A percentile compares a stretch with the other conserved stretches of the same genome.
Evolutionary conservation across 2,329 filamentous ascomycete genomes (phyloP).

Genomic region (Colletotrichum australisinense): DNA sequence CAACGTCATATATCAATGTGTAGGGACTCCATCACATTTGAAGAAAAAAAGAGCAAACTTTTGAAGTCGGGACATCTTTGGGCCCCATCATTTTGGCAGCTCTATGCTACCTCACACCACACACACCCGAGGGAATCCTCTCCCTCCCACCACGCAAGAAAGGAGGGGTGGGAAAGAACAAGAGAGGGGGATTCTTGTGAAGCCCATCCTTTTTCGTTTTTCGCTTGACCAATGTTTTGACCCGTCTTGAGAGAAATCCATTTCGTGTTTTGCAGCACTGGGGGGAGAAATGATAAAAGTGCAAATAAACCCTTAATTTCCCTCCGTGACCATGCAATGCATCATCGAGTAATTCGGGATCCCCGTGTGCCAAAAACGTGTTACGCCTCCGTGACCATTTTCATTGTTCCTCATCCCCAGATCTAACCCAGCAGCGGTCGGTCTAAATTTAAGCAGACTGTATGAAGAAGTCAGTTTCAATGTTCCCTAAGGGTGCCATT

Average conservation of each 20-base stretch:
- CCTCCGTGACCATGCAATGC: slow-evolving; percentile 37
- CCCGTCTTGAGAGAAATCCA: slow-evolving; percentile 35
- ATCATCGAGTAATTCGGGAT: slow-evolving; percentile 37
- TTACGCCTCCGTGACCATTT: slow-evolving; percentile 37
- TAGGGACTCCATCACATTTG: neutral
- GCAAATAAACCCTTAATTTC: slow-evolving; percentile 36
- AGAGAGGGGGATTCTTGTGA: slow-evolving; percentile 24
- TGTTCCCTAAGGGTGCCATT: neutral
- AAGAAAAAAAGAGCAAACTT: slow-evolving; percentile 1
- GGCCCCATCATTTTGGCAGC: slow-evolving; percentile 36
- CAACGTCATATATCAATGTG: neutral
- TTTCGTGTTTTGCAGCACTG: slow-evolving; percentile 35
- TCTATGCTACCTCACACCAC: slow-evolving; percentile 31
- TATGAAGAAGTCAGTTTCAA: neutral
- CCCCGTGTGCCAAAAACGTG: slow-evolving; percentile 37
- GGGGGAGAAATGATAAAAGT: slow-evolving; percentile 30
- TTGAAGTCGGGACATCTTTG: slow-evolving; percentile 34
- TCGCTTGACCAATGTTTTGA: slow-evolving; percentile 31
- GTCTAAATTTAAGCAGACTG: slow-evolving; percentile 33
- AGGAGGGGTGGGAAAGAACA: slow-evolving; percentile 12
- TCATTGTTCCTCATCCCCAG: slow-evolving; percentile 34
- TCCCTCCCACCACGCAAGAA: slow-evolving; percentile 16
- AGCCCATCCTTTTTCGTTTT: slow-evolving; percentile 30
- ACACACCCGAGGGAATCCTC: slow-evolving; percentile 31
- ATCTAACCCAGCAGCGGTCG: slow-evolving; percentile 35